Percentiles rank a stretch among this genome's conserved stretches.
These are phyloP conservation scores for Solanum ossicruentum DNA, from an alignment of 257 asterid genomes.

Conservation along the genomic window DNA sequence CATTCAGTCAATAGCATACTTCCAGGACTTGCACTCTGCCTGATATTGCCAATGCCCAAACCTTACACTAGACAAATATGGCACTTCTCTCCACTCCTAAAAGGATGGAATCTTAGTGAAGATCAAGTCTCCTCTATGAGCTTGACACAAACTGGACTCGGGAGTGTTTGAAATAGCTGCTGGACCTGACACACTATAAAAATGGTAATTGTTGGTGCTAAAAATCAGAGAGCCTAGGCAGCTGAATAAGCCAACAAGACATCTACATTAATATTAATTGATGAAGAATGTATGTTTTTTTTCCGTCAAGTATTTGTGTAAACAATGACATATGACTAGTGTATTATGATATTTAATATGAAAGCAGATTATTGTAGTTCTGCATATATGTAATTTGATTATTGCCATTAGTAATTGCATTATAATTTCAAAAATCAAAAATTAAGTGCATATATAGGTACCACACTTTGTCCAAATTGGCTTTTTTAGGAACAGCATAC, in stretches of 20 bases:
- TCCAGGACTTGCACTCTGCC: too few relatives aligned
- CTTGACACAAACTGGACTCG: background rate
- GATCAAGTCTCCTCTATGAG: background rate
- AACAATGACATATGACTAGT: too few relatives aligned
- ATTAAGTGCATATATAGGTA: background rate
- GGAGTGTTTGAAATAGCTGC: background rate
- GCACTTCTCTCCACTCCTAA: too few relatives aligned
- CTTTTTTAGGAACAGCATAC: background rate
- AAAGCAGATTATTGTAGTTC: too few relatives aligned
- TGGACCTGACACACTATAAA: background rate
- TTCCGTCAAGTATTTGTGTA: too few relatives aligned
- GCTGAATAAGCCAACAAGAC: background rate
- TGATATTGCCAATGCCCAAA: too few relatives aligned
- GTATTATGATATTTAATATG: too few relatives aligned
- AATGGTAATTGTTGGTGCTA: background rate
- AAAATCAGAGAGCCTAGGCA: background rate
- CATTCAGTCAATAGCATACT: too few relatives aligned
- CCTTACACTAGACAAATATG: too few relatives aligned
- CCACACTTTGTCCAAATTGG: background rate
- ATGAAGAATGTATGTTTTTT: background rate
- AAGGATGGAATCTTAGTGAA: background rate
- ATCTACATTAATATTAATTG: background rate
- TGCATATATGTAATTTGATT: background rate
- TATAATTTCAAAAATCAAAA: too few relatives aligned
- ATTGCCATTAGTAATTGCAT: background rate